Evolutionary conservation across 352 stramenopile genomes (phyloP).

Genomic region (Phytophthora melonis): DNA sequence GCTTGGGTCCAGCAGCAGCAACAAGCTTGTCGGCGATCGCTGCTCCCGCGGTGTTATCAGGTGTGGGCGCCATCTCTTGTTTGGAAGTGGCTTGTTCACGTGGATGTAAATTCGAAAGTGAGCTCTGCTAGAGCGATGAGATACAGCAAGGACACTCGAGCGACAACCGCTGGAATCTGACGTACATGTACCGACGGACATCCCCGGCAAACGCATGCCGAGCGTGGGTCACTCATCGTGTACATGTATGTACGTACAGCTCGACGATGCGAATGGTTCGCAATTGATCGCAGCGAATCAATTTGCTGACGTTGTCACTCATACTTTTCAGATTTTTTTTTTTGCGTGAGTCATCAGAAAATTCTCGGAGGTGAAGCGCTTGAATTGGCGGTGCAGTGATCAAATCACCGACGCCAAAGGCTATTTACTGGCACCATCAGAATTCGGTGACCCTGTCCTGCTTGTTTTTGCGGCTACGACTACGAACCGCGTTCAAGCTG

Average conservation of each 20-base stretch:
- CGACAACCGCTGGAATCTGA: neutral
- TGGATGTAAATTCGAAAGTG: neutral
- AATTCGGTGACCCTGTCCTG: neutral
- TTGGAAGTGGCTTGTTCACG: neutral
- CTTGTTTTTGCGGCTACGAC: neutral
- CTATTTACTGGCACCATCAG: neutral
- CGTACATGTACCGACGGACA: neutral
- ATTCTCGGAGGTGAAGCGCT: neutral
- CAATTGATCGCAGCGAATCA: no score
- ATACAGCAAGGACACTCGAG: neutral
- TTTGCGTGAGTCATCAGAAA: slow-evolving; percentile 24
- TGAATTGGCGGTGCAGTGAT: neutral
- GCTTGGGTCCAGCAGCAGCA: slow-evolving; percentile 26
- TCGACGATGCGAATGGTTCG: no score
- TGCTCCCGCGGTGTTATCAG: neutral
- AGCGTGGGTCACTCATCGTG: slow-evolving; percentile 16
- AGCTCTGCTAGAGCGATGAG: neutral
- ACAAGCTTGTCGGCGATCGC: slow-evolving; percentile 1
- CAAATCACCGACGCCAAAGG: neutral
- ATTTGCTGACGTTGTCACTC: slow-evolving; percentile 11
- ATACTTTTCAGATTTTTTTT: no score
- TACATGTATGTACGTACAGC: no score
- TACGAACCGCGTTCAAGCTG: no score
- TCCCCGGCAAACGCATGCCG: neutral
- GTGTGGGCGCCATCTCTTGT: slow-evolving; percentile 24